Conservation (phyloP, 1,284 basidiomycete species). For the Ganoderma meredithae region DNA sequence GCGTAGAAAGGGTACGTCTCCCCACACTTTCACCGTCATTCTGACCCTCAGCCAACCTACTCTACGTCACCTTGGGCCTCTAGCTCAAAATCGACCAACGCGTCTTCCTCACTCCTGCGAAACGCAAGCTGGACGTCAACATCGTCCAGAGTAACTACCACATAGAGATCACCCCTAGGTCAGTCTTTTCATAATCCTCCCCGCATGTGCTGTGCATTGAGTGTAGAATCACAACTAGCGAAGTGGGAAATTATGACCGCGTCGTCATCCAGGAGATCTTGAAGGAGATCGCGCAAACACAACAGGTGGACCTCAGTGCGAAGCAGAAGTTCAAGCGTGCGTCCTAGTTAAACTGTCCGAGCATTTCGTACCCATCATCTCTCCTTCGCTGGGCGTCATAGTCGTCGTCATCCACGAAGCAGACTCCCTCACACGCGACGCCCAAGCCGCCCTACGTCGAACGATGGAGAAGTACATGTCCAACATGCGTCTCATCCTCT, state of each 20-base stretch:
- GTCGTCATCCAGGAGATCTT: conserved; percentile 97
- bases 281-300: conserved; percentile 99
- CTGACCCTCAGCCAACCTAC: not conserved
- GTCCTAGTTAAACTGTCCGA: conserved; percentile 18
- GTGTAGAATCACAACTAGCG: conserved; percentile 54
- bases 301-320: conserved; percentile 96
- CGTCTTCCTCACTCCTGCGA: conserved; percentile 94
- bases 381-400: conserved; percentile 44
- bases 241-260: conserved; percentile 96
- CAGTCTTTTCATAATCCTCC: conserved; percentile 29
- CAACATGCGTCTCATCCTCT: conserved; percentile 96
- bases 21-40: no score
- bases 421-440: conserved; percentile 93
- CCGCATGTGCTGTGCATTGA: not conserved
- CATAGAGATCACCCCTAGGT: conserved; percentile 98
- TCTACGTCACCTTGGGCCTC: not conserved
- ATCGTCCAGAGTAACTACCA: conserved; percentile 98
- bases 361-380: not conserved
- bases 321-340: conserved; percentile 96
- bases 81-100: conserved; percentile 99
- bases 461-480: conserved; percentile 99
- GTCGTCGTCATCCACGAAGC: conserved; percentile 99
- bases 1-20: conserved; percentile 85
- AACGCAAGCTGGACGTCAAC: conserved; percentile 96
- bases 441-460: conserved; percentile 94